Evolutionary conservation across 1,284 basidiomycete genomes (phyloP).

Genomic region (Termitomyces sp.): DNA sequence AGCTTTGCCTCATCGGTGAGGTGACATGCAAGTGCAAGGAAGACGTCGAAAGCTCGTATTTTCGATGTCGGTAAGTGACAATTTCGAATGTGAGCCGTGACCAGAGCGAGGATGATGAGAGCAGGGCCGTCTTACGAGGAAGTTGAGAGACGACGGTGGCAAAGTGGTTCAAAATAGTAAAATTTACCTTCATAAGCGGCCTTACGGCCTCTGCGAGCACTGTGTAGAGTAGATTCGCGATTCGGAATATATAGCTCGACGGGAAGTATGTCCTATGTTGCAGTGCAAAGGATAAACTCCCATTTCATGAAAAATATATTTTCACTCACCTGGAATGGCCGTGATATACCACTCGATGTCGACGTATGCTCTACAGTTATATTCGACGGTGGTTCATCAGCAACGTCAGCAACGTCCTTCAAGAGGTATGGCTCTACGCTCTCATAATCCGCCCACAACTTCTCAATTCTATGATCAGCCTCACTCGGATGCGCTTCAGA

Average conservation of each 20-base stretch:
- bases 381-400: conserved; percentile 46
- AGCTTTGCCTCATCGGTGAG: conserved; percentile 94
- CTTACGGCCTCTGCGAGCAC: conserved; percentile 37
- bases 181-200: conserved; percentile 62
- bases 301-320: neutral
- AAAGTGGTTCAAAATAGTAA: neutral
- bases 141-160: neutral
- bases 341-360: conserved; percentile 34
- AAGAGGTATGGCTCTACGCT: conserved; percentile 69
- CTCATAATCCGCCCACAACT: conserved; percentile 79
- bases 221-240: conserved; percentile 50
- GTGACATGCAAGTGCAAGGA: conserved; percentile 78
- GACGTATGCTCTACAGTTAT: conserved; percentile 50
- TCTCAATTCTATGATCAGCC: conserved; percentile 73
- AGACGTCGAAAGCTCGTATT: conserved; percentile 80
- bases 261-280: conserved; percentile 64
- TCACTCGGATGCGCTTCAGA: conserved; percentile 61
- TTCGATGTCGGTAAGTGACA: conserved; percentile 86
- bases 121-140: conserved; percentile 34
- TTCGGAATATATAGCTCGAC: conserved; percentile 74
- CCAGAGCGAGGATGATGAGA: conserved; percentile 54
- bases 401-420: conserved; percentile 38
- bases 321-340: conserved; percentile 57
- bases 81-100: conserved; percentile 89
- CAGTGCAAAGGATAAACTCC: neutral